Conservation (phyloP, 805 yeast species). For the Yarrowia keelungensis region DNA sequence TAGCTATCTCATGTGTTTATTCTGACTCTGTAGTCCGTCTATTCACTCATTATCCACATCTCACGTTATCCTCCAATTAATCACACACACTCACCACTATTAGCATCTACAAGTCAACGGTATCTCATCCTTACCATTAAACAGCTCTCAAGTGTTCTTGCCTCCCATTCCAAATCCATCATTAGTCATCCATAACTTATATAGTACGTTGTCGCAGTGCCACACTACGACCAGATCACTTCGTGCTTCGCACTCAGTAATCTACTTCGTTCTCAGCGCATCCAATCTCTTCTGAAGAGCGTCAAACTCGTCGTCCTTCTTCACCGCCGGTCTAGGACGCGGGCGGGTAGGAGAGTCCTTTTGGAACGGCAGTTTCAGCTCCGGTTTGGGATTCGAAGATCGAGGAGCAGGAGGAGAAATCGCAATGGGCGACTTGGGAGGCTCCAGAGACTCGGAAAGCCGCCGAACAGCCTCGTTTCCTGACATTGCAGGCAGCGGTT, state of each 20-base stretch:
- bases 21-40: not conserved
- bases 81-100: too few relatives aligned
- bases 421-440: slow-evolving; percentile 47
- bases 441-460: slow-evolving; percentile 43
- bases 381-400: slow-evolving; percentile 49
- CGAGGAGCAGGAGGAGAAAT: slow-evolving; percentile 48
- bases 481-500: slow-evolving; percentile 40
- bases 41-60: not conserved
- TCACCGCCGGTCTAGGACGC: slow-evolving; percentile 34
- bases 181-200: too few relatives aligned
- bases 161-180: too few relatives aligned
- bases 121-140: too few relatives aligned
- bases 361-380: slow-evolving; percentile 41
- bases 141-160: too few relatives aligned
- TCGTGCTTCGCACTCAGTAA: not conserved
- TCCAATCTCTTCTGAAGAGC: slow-evolving; percentile 74
- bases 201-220: too few relatives aligned
- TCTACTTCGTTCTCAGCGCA: slow-evolving; percentile 60
- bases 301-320: slow-evolving; percentile 59
- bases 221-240: too few relatives aligned
- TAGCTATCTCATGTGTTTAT: too few relatives aligned
- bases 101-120: not conserved
- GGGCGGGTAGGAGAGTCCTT: slow-evolving; percentile 31
- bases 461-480: slow-evolving; percentile 41
- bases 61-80: too few relatives aligned